Percentiles rank a stretch among this genome's conserved stretches.
Conservation (phyloP, 2,329 filamentous ascomycete species). For the Magnaporthiopsis poae region DNA sequence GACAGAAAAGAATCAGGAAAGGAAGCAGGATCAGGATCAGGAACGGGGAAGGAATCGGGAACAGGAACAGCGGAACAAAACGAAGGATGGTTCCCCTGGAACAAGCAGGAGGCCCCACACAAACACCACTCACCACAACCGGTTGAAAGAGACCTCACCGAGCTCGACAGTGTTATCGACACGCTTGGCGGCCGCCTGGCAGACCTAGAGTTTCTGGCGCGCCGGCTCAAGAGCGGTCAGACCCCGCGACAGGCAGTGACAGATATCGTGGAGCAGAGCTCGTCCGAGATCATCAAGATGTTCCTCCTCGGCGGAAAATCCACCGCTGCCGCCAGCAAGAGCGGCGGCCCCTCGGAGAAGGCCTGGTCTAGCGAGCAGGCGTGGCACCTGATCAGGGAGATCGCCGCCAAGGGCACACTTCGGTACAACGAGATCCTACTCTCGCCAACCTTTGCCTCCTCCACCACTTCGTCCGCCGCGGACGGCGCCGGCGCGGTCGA, state of each 20-base stretch:
- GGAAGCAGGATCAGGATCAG: slow-evolving; percentile 14
- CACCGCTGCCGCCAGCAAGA: slow-evolving; percentile 17
- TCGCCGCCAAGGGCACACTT: slow-evolving; percentile 58
- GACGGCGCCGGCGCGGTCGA: slow-evolving; percentile 68
- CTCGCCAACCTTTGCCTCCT: slow-evolving; percentile 60
- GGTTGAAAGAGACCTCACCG: slow-evolving; percentile 40
- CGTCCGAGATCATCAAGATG: slow-evolving; percentile 86
- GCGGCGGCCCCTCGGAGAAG: slow-evolving; percentile 9
- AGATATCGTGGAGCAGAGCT: slow-evolving; percentile 81
- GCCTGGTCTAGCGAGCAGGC: slow-evolving; percentile 79
- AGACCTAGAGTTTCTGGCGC: slow-evolving; percentile 87
- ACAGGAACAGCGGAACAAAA: slow-evolving; percentile 10
- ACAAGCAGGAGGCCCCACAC: neutral
- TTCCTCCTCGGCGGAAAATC: slow-evolving; percentile 60
- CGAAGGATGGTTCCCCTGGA: neutral
- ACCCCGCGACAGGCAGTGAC: slow-evolving; percentile 68
- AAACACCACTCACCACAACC: neutral
- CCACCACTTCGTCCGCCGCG: slow-evolving; percentile 34
- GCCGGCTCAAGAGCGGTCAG: slow-evolving; percentile 79
- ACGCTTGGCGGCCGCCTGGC: slow-evolving; percentile 84
- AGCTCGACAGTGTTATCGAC: slow-evolving; percentile 73
- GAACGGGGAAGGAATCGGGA: slow-evolving; percentile 13
- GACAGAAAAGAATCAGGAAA: slow-evolving; percentile 13
- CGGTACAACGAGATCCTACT: slow-evolving; percentile 81
- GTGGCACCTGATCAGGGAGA: slow-evolving; percentile 74